Evolutionary conservation across 2,329 filamentous ascomycete species (phyloP).

Genomic region (Fusarium brachygibbosum): DNA sequence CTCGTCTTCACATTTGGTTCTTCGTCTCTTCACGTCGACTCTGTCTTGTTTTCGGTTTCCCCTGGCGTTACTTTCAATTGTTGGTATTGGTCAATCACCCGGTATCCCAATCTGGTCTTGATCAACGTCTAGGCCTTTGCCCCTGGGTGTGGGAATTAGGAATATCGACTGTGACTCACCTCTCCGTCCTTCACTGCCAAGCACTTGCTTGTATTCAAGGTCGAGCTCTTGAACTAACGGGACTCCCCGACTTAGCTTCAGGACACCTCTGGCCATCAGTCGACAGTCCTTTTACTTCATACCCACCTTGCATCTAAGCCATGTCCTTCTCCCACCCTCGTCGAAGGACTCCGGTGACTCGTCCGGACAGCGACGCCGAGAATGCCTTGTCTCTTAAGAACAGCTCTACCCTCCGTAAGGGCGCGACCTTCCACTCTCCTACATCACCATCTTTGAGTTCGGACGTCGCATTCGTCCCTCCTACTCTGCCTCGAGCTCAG

Average conservation of each 20-base stretch:
- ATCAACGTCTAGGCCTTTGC: conserved; percentile 43
- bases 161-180: conserved; percentile 54
- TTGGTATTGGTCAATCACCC: conserved; percentile 43
- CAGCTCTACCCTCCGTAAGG: conserved; percentile 72
- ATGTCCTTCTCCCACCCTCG: conserved; percentile 65
- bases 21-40: conserved; percentile 18
- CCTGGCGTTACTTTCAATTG: conserved; percentile 25
- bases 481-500: conserved; percentile 74
- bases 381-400: conserved; percentile 55
- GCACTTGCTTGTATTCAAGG: conserved; percentile 45
- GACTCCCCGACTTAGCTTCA: conserved; percentile 50
- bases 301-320: conserved; percentile 57
- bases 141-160: conserved; percentile 48
- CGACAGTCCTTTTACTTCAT: conserved; percentile 44
- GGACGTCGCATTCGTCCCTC: conserved; percentile 62
- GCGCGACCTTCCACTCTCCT: conserved; percentile 74
- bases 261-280: conserved; percentile 52
- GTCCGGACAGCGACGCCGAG: conserved; percentile 52
- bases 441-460: conserved; percentile 58
- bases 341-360: conserved; percentile 62
- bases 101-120: conserved; percentile 37
- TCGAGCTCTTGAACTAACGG: conserved; percentile 50
- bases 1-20: conserved; percentile 30
- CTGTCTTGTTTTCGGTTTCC: conserved; percentile 18
- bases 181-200: conserved; percentile 45